Evolutionary conservation across 2,329 filamentous ascomycete genomes (phyloP), one percentile per base, ranked within the genome.

Genomic region (Sporothrix protearum): DNA sequence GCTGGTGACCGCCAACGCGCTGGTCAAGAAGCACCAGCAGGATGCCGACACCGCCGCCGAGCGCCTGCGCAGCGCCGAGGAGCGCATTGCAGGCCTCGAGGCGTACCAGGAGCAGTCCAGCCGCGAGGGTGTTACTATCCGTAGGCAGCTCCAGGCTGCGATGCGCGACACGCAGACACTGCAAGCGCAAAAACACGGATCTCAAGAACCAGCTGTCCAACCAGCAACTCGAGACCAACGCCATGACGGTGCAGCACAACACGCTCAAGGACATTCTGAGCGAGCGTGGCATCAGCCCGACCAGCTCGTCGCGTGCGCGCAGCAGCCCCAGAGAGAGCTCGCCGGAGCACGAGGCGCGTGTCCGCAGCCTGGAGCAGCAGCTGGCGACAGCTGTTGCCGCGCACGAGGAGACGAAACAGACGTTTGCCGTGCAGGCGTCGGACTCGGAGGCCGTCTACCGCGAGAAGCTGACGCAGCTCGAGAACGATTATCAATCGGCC

Each of bases 31-130:
- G 77, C 97, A 97, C 76, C 94, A 97, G 79, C 86, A 91, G 73
- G 94, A 96, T 72, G 95, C 94, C 0, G 93, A 99, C 79, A 83
- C 86, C 33, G 94, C 94, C 2, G 91, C 93, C 0, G 94, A 97
- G 78, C 96, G 94, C 79, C 85, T 99, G 69, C 91, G 96, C 69
- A 91, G 91, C 72, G 96, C 96, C 3, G 96, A 99, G 81, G 96
- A 98, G 82, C 90, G 96, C 55, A 98, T 99, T 79, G 96, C 96
- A 5, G 96, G 96, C 7, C 86, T 99, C 3, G 96, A 99, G 80
- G 93, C 94, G 36, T 98, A 98, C 80, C 96, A 99, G 81, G 96
- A 99, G 79, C 96, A 99, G 81, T 92, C 94, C 3, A 98, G 94
- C 80, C 89, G 96, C 59, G 96, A 99, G 80, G 94, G 94, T 66